Conservation (phyloP, 2,329 filamentous ascomycete genomes). For the Rutstroemia sydowiana region DNA sequence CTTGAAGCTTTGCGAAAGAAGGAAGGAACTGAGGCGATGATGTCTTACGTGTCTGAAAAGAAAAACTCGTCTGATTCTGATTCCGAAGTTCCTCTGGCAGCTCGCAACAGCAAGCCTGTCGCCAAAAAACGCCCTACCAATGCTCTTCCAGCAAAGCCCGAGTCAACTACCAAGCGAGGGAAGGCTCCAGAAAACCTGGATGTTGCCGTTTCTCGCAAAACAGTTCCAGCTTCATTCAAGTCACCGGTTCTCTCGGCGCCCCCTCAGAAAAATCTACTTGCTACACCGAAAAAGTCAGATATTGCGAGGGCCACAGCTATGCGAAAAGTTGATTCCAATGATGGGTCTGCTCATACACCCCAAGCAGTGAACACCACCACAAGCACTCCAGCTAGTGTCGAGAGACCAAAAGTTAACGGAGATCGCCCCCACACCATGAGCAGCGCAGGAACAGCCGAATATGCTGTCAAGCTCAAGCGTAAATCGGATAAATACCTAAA, state of each 20-base stretch:
- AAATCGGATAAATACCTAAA: slow-evolving; percentile 28
- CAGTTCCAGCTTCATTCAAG: slow-evolving; percentile 30
- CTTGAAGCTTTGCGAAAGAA: slow-evolving; percentile 12
- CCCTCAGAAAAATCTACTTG: slow-evolving; percentile 25
- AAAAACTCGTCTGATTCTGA: slow-evolving; percentile 12
- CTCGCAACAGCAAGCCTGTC: slow-evolving; percentile 3
- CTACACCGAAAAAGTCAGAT: slow-evolving; percentile 37
- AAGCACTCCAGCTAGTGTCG: slow-evolving; percentile 26
- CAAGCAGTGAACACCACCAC: slow-evolving; percentile 24
- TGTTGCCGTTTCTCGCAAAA: slow-evolving; percentile 31
- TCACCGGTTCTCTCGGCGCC: slow-evolving; percentile 27
- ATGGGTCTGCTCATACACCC: slow-evolving; percentile 35
- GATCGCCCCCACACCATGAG: background rate
- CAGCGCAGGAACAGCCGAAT: slow-evolving; percentile 4
- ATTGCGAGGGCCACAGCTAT: slow-evolving; percentile 30
- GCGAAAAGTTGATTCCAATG: slow-evolving; percentile 34
- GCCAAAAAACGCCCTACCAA: slow-evolving; percentile 24
- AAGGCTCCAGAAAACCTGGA: slow-evolving; percentile 30
- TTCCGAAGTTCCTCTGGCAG: slow-evolving; percentile 13
- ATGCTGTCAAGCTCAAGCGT: slow-evolving; percentile 25
- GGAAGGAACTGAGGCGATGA: slow-evolving; percentile 12
- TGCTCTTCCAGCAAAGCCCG: slow-evolving; percentile 19
- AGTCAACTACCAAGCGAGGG: slow-evolving; percentile 29
- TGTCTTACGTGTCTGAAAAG: slow-evolving; percentile 2
- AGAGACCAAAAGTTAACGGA: slow-evolving; percentile 27